A percentile compares a stretch with the other conserved stretches of the same genome.
phyloP scores from a whole-genome alignment of 345 rosid genomes.

The Populus deltoides region DNA sequence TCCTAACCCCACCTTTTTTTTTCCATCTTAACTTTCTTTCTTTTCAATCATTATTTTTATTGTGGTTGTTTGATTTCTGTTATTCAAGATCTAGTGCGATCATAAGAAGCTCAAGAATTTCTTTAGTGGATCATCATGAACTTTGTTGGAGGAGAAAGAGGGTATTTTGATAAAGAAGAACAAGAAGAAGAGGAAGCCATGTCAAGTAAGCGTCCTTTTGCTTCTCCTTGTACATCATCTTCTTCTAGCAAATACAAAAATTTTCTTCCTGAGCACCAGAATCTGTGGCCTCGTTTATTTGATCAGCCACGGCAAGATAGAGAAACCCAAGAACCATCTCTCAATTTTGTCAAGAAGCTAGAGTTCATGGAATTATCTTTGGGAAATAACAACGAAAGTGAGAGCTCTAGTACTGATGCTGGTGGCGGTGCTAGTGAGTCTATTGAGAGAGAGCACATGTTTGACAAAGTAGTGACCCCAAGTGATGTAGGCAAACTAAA shows the following conservation, averaged over 20 bases:
- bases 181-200: constrained; percentile 26
- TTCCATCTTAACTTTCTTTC: constrained; percentile 11
- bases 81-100: constrained; percentile 32
- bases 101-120: constrained; percentile 10
- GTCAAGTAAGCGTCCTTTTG: constrained; percentile 22
- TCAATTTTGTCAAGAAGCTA: constrained; percentile 34
- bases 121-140: constrained; percentile 32
- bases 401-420: background rate
- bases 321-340: constrained; percentile 15
- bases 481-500: constrained; percentile 82
- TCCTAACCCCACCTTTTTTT: constrained; percentile 23
- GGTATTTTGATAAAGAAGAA: constrained; percentile 17
- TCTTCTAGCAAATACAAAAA: constrained; percentile 25
- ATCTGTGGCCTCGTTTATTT: constrained; percentile 26
- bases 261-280: constrained; percentile 19
- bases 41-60: constrained; percentile 11
- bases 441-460: constrained; percentile 63
- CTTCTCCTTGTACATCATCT: constrained; percentile 29
- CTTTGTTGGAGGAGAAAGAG: constrained; percentile 38
- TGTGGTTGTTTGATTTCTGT: constrained; percentile 21
- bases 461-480: constrained; percentile 81
- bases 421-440: constrained; percentile 22
- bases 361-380: constrained; percentile 48
- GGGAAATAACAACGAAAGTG: constrained; percentile 29
- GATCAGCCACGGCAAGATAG: constrained; percentile 24